Evolutionary conservation across 1,139 yeast species (phyloP).

Genomic region (Candida sp.): DNA sequence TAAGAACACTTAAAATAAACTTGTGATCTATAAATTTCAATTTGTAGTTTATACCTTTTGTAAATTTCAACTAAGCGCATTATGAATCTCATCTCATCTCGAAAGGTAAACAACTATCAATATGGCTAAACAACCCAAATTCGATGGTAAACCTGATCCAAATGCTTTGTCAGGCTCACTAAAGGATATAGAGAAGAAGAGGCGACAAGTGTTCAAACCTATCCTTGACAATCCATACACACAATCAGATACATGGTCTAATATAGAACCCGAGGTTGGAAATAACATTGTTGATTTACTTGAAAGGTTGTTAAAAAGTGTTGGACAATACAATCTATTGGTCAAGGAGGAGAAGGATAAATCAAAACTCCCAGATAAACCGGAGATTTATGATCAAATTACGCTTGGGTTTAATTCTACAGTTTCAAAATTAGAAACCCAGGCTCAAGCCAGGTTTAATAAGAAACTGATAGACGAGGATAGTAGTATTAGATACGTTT

Average conservation of each 20-base stretch:
- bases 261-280: constrained; percentile 35
- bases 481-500: constrained; percentile 33
- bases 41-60: too few relatives aligned
- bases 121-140: neutral
- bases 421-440: constrained; percentile 46
- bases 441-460: constrained; percentile 25
- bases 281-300: constrained; percentile 39
- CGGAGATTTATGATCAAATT: constrained; percentile 21
- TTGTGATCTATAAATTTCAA: neutral
- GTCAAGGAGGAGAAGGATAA: constrained; percentile 9
- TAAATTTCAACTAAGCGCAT: neutral
- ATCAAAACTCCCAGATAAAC: constrained; percentile 15
- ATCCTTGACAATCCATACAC: constrained; percentile 60
- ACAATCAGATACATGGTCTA: constrained; percentile 50
- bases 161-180: constrained; percentile 22
- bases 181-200: constrained; percentile 40
- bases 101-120: neutral
- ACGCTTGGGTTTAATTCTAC: constrained; percentile 56
- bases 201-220: constrained; percentile 57
- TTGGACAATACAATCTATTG: constrained; percentile 30
- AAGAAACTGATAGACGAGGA: constrained; percentile 8
- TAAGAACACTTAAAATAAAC: neutral
- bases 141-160: neutral
- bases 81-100: neutral
- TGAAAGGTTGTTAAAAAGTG: constrained; percentile 28